Conservation (phyloP, 495 filamentous ascomycete genomes). For the Talaromyces ruber region DNA sequence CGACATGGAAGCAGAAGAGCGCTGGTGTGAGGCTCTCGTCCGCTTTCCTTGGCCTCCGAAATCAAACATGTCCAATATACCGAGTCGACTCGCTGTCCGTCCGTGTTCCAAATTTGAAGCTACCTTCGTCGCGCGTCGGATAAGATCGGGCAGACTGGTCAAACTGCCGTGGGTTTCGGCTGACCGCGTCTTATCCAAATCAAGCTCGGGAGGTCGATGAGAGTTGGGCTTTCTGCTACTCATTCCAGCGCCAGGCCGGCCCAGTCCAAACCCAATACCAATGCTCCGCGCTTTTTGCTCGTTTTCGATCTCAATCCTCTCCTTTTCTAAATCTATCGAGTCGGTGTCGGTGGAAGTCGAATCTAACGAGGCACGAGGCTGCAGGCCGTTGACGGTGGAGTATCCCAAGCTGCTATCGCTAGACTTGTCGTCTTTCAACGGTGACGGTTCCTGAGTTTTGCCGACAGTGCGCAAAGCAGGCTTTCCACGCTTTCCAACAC, state of each 20-base stretch:
- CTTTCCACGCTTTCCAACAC: constrained; percentile 64
- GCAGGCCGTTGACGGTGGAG: neutral
- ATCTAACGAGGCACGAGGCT: neutral
- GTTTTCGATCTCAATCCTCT: constrained; percentile 2
- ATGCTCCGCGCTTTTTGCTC: neutral
- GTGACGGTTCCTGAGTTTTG: neutral
- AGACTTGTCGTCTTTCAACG: neutral
- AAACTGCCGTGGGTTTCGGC: constrained; percentile 78
- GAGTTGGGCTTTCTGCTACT: constrained; percentile 28
- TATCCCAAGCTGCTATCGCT: constrained; percentile 1
- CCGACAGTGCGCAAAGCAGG: constrained; percentile 59
- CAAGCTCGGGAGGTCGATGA: constrained; percentile 62
- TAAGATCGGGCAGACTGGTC: constrained; percentile 86
- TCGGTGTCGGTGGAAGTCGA: constrained; percentile 4
- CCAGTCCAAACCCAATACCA: constrained; percentile 9
- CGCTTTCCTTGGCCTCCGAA: neutral
- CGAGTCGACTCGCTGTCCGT: constrained; percentile 66
- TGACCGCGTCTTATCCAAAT: constrained; percentile 70
- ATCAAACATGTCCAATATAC: constrained; percentile 32
- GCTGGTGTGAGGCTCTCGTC: constrained; percentile 20
- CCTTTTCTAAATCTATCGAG: constrained; percentile 5
- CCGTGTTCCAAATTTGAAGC: constrained; percentile 86
- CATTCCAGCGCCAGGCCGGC: constrained; percentile 13
- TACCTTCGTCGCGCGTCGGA: constrained; percentile 75
- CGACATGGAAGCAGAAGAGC: constrained; percentile 60